Percentiles rank a stretch among this genome's conserved stretches.
Conservation (phyloP, 768 basidiomycete genomes). For the Collybia sp. region DNA sequence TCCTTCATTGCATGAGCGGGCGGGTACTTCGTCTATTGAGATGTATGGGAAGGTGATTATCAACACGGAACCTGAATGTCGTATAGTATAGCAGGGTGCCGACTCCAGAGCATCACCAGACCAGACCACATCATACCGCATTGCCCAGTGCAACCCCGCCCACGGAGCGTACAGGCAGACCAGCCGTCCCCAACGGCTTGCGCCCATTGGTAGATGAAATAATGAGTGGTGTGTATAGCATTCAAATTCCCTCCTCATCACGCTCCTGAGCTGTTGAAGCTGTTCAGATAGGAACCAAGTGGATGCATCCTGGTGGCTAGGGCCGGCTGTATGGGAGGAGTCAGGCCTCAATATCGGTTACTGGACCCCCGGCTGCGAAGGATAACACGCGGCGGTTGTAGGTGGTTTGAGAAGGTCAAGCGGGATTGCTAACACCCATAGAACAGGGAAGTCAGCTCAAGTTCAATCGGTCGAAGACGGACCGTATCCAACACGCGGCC, state of each 20-base stretch:
- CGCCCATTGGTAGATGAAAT: constrained; percentile 7
- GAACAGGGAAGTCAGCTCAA: neutral
- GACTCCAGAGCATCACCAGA: too few species aligned
- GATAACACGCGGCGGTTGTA: constrained; percentile 8
- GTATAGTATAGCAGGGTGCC: too few species aligned
- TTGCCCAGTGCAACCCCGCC: too few species aligned
- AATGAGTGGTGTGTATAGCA: constrained; percentile 8
- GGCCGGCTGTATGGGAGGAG: constrained; percentile 5
- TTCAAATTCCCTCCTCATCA: neutral
- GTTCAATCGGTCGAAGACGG: too few species aligned
- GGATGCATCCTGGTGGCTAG: constrained; percentile 9
- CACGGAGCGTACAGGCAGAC: too few species aligned
- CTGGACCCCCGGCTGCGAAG: constrained; percentile 15
- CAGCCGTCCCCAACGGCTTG: neutral
- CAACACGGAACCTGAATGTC: neutral
- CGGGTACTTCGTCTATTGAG: too few species aligned
- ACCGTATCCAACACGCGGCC: too few species aligned
- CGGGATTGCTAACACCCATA: neutral
- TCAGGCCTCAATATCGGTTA: constrained; percentile 10
- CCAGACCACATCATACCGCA: too few species aligned
- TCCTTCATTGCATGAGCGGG: too few species aligned
- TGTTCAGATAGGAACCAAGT: constrained; percentile 1
- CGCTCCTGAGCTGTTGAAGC: neutral
- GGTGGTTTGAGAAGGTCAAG: constrained; percentile 4
- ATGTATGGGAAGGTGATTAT: neutral